Evolutionary conservation across 768 basidiomycete species (phyloP), one percentile per base, ranked within the genome.

Genomic region (Russula dissimulans): DNA sequence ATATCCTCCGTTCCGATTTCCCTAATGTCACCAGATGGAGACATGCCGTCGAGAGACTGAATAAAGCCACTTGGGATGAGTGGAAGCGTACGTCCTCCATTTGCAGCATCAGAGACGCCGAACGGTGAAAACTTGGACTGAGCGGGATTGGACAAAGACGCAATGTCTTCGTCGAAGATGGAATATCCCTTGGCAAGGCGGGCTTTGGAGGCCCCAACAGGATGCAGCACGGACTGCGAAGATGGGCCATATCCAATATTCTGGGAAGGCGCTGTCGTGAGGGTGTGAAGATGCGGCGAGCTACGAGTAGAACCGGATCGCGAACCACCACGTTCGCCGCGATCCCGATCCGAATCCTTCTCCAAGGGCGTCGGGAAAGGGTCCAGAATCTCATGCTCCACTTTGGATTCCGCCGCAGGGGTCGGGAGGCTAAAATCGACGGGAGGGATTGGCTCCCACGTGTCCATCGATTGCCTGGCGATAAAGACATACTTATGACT

Each of bases 11-110:
- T 7, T 57, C 51, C 14, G 56, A 47, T 44, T 54, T 83, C 81
- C 36, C 36, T 32, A 3, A 44, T 34, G 29, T 38, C 12, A 41
- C 18, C 12, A 14, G 56, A 42, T 43, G 51, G 26, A 53, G 56
- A 34, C 34, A 48, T 50, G 56, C 39, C 45, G n/a, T 61, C 51
- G 31, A 85, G 72, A 26, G 84, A 81, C 54, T 78, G 73, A 63
- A 83, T 79, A 32, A 85, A 72, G 67, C 78, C 77, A 49, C 78
- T 77, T 38, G 85, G 81, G 58, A 87, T 81, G 57, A 82, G 72
- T 10, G 79, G 77, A 51, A 79, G 72, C 29, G 79, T 78, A 32
- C 71, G 72, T 12, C 78, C 76, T 46, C 77, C 65, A 56, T 71
- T 68, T 31, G 67, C 69, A 1, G 69, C 62, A 43, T 78, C 76